Conservation (phyloP, 192 early-diverging fungal genomes). For the Coemansia sp. region DNA sequence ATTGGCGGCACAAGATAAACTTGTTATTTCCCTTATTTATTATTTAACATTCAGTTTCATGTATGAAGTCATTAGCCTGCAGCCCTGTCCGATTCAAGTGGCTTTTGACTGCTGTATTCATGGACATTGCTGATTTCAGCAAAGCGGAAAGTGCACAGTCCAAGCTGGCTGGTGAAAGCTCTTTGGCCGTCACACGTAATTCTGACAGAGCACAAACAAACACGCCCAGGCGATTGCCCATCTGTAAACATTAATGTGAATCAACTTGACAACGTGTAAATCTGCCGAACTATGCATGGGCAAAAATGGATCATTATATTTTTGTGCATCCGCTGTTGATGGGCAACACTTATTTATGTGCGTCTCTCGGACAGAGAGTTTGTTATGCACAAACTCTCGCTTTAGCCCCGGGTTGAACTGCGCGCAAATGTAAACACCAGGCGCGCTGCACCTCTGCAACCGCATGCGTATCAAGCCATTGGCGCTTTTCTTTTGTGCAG, state of each 20-base stretch:
- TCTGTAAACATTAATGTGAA: neutral
- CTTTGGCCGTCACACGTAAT: too few species aligned
- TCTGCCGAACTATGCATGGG: constrained; percentile 10
- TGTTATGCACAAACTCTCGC: neutral
- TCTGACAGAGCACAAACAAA: neutral
- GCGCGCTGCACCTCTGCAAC: neutral
- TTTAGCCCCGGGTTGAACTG: neutral
- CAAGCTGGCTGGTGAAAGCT: neutral
- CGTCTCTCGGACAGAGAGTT: neutral
- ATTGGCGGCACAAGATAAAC: constrained; percentile 9
- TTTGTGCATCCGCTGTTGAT: constrained; percentile 4
- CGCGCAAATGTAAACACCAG: neutral
- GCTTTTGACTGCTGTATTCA: neutral
- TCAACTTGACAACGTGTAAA: constrained; percentile 1
- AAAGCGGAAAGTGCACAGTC: neutral
- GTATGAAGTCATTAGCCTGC: too few species aligned
- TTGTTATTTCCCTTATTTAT: too few species aligned
- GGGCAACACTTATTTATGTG: neutral
- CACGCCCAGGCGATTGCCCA: neutral
- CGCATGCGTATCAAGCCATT: neutral
- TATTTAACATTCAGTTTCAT: too few species aligned
- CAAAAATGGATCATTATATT: constrained; percentile 1
- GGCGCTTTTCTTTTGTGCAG: neutral
- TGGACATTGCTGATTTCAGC: neutral
- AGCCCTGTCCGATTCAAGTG: neutral